Evolutionary conservation across 1,284 basidiomycete species (phyloP), one percentile per base, ranked within the genome.

Genomic region (Irpex sp.): DNA sequence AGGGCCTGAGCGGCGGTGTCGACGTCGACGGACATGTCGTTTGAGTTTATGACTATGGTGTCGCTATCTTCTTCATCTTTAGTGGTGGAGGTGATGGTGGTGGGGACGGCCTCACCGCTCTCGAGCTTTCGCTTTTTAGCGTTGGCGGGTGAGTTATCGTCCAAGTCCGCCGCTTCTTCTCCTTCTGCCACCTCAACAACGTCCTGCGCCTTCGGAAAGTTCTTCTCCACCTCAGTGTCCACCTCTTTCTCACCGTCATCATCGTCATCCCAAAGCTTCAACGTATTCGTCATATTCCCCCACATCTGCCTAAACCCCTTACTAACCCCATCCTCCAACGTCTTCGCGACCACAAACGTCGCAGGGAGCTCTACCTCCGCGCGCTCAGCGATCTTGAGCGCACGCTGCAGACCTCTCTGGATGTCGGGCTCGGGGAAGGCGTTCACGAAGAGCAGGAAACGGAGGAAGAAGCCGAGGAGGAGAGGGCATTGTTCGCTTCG

Each of bases 391-490:
- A 84, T 71, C 4, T 72, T 75, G 9, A 87, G 69, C 1, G 87
- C 83, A n/a, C 72, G 75, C 40, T 76, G 76, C 59, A 91, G 73
- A 3, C 75, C 77, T 56, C 54, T 9, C 54, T 15, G 13, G 1
- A 78, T 75, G 59, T 85, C 81, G 60, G 77, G 72, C 63, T 79
- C 77, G 52, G 79, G 80, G 48, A 91, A 76, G 19, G 85, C 81
- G n/a, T 76, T 72, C 69, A 83, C 86, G 21, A 85, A 82, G 11
- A 88, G 61, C 44, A 92, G 70, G 70, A 84, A 92, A 13, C 81
- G 73, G 36, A 91, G 62, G 75, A 90, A 91, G 72, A 88, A 89
- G 0, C 69, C 73, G 1, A 90, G 62, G 6, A 92, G 76, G 47
- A 80, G 81, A 2, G 89, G 89, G 2, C 81, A 75, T 62, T 81